Percentiles rank a stretch among this genome's conserved stretches.
Conservation (phyloP, 495 filamentous ascomycete species). For the Haplographium delicatum region DNA sequence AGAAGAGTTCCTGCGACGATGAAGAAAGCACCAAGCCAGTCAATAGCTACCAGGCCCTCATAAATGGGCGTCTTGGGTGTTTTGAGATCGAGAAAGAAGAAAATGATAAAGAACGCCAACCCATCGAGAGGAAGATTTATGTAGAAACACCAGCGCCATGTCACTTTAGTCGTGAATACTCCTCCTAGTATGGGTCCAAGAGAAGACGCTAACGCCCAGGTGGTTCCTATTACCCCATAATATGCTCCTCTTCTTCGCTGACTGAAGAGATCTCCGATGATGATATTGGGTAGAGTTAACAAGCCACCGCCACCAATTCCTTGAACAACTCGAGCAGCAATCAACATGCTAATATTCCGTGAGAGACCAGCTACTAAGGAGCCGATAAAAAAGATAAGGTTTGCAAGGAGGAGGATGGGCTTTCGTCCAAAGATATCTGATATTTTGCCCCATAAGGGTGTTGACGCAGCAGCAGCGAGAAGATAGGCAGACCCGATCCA, state of each 20-base stretch:
- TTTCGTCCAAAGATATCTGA: conserved; percentile 77
- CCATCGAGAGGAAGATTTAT: conserved; percentile 38
- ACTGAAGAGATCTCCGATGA: conserved; percentile 56
- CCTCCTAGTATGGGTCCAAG: conserved; percentile 68
- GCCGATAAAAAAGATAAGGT: conserved; percentile 51
- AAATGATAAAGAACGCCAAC: not conserved
- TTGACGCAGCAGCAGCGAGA: conserved; percentile 35
- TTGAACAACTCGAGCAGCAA: conserved; percentile 67
- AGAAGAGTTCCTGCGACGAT: conserved; percentile 65
- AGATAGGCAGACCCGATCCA: conserved; percentile 66
- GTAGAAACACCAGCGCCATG: conserved; percentile 32
- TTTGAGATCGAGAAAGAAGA: conserved; percentile 42
- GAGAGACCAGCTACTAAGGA: conserved; percentile 67
- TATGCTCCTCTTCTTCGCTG: not conserved
- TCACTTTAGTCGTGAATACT: conserved; percentile 49
- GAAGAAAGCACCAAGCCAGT: conserved; percentile 48
- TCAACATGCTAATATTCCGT: conserved; percentile 61
- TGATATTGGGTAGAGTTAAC: conserved; percentile 66
- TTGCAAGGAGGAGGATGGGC: conserved; percentile 60
- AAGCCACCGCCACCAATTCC: conserved; percentile 74
- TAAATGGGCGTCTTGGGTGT: conserved; percentile 49
- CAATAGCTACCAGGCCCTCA: conserved; percentile 40
- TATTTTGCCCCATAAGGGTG: conserved; percentile 39
- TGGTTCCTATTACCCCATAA: conserved; percentile 40
- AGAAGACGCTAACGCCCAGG: conserved; percentile 62